Percentiles rank a stretch among this genome's conserved stretches.
phyloP scores from a whole-genome alignment of 2,329 filamentous ascomycete genomes.

The Bipolaris cookei region DNA sequence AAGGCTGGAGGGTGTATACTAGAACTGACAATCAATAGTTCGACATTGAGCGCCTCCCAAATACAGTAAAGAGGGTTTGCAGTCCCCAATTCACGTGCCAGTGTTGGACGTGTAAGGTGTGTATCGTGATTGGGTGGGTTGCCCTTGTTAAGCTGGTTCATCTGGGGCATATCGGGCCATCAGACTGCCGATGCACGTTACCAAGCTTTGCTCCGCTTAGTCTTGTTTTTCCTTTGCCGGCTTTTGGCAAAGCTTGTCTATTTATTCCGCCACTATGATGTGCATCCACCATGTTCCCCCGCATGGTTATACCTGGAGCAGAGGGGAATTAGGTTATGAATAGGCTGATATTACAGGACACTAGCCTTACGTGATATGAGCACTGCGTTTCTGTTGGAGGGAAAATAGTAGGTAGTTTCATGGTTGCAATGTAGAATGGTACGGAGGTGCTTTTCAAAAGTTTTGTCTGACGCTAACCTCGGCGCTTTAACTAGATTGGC shows the following conservation, averaged over 20 bases:
- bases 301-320: neutral
- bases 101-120: neutral
- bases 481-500: no score
- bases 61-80: neutral
- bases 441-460: no score
- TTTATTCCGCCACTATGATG: slow-evolving; percentile 8
- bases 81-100: neutral
- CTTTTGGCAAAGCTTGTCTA: slow-evolving; percentile 16
- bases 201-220: neutral
- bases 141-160: no score
- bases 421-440: no score
- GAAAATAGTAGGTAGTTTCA: neutral
- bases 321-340: neutral
- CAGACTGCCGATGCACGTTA: neutral
- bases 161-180: neutral
- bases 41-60: neutral
- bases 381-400: slow-evolving; percentile 4
- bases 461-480: no score
- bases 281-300: slow-evolving; percentile 3
- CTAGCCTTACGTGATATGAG: neutral
- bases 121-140: no score
- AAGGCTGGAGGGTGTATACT: no score
- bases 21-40: no score
- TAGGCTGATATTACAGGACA: neutral
- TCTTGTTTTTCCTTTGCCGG: slow-evolving; percentile 1